Conservation (phyloP, 169 alveolate species). For the Theileria parva region DNA sequence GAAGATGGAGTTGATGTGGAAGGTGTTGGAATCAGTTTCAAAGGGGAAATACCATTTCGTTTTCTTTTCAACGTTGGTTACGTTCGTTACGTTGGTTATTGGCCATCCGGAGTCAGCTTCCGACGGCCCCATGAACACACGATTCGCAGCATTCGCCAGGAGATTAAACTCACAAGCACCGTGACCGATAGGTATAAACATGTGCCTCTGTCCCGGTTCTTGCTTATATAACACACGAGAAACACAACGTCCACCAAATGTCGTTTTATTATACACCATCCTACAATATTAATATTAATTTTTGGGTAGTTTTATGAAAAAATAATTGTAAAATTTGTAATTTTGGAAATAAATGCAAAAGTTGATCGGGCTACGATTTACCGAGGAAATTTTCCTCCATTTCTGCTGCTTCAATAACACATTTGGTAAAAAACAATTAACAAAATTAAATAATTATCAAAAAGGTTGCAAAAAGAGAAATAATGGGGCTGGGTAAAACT, state of each 20-base stretch:
- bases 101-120: conserved; percentile 83
- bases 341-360: no score
- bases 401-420: no score
- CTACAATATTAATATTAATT: conserved; percentile 8
- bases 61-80: conserved; percentile 26
- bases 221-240: conserved; percentile 75
- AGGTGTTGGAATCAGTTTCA: conserved; percentile 66
- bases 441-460: no score
- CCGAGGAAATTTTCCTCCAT: no score
- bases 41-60: conserved; percentile 50
- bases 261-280: conserved; percentile 71
- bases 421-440: no score
- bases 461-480: background rate
- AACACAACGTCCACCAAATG: conserved; percentile 79
- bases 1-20: conserved; percentile 64
- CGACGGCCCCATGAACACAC: conserved; percentile 67
- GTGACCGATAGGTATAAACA: conserved; percentile 72
- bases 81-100: background rate
- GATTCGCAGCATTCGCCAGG: conserved; percentile 50
- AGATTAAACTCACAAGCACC: conserved; percentile 83
- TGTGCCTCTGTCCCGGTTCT: conserved; percentile 60
- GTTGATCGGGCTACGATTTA: no score
- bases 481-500: background rate
- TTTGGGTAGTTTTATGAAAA: background rate
- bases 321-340: no score